A percentile compares a stretch with the other conserved stretches of the same genome.
These are phyloP conservation scores for Aspergillus pseudoglaucus DNA, from an alignment of 2,329 filamentous ascomycete species.

Conservation along the genomic window DNA sequence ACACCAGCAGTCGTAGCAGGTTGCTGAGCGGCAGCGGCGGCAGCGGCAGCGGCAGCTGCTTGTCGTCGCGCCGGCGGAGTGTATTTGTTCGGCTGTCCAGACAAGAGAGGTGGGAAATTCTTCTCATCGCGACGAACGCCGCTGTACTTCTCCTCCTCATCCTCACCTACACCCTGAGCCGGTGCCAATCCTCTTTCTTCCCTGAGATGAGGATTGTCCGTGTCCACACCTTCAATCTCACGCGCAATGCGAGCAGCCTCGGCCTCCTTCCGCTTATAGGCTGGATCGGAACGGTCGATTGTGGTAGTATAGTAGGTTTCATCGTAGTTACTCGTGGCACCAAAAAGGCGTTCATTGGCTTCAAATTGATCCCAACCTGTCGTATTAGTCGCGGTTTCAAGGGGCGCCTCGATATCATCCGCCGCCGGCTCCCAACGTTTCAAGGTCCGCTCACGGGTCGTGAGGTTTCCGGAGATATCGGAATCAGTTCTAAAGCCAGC, in stretches of 20 bases:
- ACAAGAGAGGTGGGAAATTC: constrained; percentile 59
- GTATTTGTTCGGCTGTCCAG: constrained; percentile 64
- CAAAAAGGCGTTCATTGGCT: constrained; percentile 79
- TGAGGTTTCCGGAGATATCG: constrained; percentile 72
- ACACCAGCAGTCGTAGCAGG: constrained; percentile 69
- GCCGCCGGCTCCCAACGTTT: constrained; percentile 73
- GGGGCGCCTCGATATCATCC: constrained; percentile 57
- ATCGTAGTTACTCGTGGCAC: constrained; percentile 82
- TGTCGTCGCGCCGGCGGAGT: constrained; percentile 83
- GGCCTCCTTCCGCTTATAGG: constrained; percentile 70
- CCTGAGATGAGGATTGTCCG: constrained; percentile 74
- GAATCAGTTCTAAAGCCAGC: constrained; percentile 75
- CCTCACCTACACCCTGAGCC: constrained; percentile 59
- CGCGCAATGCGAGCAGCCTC: constrained; percentile 76
- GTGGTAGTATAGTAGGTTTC: constrained; percentile 91
- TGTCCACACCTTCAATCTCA: constrained; percentile 74
- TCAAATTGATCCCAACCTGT: constrained; percentile 88
- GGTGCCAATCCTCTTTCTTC: constrained; percentile 72
- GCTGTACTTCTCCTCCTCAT: constrained; percentile 97
- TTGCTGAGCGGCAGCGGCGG: constrained; percentile 30
- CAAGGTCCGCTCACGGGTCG: constrained; percentile 65
- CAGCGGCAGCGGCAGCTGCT: constrained; percentile 60
- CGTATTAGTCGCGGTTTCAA: constrained; percentile 54
- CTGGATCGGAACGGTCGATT: constrained; percentile 77
- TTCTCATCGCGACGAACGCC: constrained; percentile 68